Base-by-base conservation (phyloP, 2,329 filamentous ascomycete species). In the Hypoxylon sp. region DNA sequence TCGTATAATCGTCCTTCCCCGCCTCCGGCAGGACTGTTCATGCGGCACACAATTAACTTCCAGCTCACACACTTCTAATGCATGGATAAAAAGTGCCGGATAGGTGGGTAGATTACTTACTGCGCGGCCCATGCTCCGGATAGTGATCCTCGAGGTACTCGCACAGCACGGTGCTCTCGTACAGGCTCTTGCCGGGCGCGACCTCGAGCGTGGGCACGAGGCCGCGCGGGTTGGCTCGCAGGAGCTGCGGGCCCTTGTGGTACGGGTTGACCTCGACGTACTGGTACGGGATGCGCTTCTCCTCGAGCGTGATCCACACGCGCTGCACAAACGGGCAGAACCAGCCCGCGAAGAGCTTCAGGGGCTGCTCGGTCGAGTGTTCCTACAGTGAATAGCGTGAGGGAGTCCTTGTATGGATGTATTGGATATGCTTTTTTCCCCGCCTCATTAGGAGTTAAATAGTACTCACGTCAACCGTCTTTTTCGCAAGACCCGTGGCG, bases 251-350 rank as follows among this genome's bases (percentile, higher is more conserved):
- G 0, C 87, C 87, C 72, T 94, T 93, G 75, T 88, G 81, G 79
- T 93, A 93, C 0, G 91, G 91, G 75, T 93, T 93, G 61, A 93
- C 88, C 79, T 92, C 89, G 67, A 91, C 82, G 74, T 91, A 92
- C 78, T 93, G 87, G 75, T 93, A 90, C 10, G 86, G 85, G 24
- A 93, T 90, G 1, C 82, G 77, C 76, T 94, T 93, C 74, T 93
- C 91, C 72, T 89, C 84, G 13, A 94, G 83, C 0, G 88, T 85
- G 64, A 92, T 87, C 89, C 91, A 93, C 15, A 84, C 84, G 15
- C 90, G 84, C 78, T 93, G 91, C 3, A 92, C 85, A 65, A 87
- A 87, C n/a, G 85, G 85, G 68, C 85, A 94, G 81, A 92, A 93
- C 89, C 89, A 93, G 68, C 87, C 88, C n/a, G 87, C 86, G 76